These are phyloP conservation scores for Penicillium thymicola DNA, from an alignment of 2,329 filamentous ascomycete genomes.

Conservation along the genomic window DNA sequence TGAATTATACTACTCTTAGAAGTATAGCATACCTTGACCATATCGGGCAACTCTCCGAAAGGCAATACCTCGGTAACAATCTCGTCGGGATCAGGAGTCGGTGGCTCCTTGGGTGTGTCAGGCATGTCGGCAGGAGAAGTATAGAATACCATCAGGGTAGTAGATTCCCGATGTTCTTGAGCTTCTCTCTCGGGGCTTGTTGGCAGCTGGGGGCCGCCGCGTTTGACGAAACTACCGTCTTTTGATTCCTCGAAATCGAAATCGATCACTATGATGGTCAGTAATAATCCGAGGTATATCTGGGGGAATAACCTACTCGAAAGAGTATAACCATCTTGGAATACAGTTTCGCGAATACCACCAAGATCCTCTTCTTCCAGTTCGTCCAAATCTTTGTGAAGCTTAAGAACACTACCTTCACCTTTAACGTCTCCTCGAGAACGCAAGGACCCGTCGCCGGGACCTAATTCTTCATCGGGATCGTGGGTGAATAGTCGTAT, in stretches of 20 bases:
- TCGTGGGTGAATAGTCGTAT: slow-evolving; percentile 61
- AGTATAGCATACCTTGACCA: slow-evolving; percentile 36
- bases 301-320: slow-evolving; percentile 31
- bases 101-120: slow-evolving; percentile 47
- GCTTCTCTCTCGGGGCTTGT: slow-evolving; percentile 42
- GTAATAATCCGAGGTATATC: not conserved
- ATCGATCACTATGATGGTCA: slow-evolving; percentile 37
- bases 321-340: slow-evolving; percentile 34
- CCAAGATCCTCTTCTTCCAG: slow-evolving; percentile 60
- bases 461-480: slow-evolving; percentile 60
- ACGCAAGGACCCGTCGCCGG: slow-evolving; percentile 56
- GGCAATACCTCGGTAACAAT: slow-evolving; percentile 31
- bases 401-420: slow-evolving; percentile 51
- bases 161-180: slow-evolving; percentile 48
- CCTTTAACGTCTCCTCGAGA: slow-evolving; percentile 59
- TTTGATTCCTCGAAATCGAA: slow-evolving; percentile 35
- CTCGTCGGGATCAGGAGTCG: slow-evolving; percentile 39
- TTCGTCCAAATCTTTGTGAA: slow-evolving; percentile 54
- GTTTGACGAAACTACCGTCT: slow-evolving; percentile 39
- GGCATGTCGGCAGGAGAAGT: slow-evolving; percentile 46
- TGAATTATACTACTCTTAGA: not conserved
- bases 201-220: slow-evolving; percentile 40
- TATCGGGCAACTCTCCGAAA: slow-evolving; percentile 45
- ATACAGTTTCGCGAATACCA: slow-evolving; percentile 41
- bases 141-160: slow-evolving; percentile 49